Conservation (phyloP, 129 eudicot genomes). For the Pittosporum tobira region DNA sequence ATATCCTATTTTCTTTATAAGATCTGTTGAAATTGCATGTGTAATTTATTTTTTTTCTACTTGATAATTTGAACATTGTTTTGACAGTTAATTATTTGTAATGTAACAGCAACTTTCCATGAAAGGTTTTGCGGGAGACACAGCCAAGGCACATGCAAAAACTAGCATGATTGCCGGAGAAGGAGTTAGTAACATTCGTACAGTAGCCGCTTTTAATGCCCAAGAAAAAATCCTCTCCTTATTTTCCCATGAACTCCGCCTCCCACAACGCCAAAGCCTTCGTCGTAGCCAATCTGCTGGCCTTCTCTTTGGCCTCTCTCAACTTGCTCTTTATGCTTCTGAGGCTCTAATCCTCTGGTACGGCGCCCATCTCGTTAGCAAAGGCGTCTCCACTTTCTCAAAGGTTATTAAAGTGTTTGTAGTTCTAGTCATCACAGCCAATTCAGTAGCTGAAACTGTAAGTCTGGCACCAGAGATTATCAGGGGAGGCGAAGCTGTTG, state of each 20-base stretch:
- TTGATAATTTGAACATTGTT: not conserved
- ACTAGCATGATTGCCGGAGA: conserved; percentile 99
- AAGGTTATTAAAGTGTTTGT: conserved; percentile 86
- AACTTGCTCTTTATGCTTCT: conserved; percentile 83
- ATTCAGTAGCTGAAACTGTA: conserved; percentile 88
- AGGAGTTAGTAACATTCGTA: conserved; percentile 94
- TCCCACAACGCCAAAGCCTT: conserved; percentile 68
- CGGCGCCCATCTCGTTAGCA: conserved; percentile 75
- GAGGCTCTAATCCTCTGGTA: conserved; percentile 97
- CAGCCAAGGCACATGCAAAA: conserved; percentile 95
- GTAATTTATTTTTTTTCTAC: not conserved
- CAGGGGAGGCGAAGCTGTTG: conserved; percentile 94
- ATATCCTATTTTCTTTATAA: not conserved
- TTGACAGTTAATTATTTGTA: conserved; percentile 13
- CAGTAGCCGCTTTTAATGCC: conserved; percentile 93
- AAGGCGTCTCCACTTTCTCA: conserved; percentile 75
- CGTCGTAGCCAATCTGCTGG: conserved; percentile 71
- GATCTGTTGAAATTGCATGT: no score
- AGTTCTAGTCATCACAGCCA: conserved; percentile 82
- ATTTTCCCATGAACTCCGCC: conserved; percentile 56
- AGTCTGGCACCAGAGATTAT: conserved; percentile 94
- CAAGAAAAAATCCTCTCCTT: conserved; percentile 74
- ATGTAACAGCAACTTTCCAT: conserved; percentile 79
- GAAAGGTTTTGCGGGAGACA: conserved; percentile 96
- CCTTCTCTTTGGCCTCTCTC: conserved; percentile 75